phyloP scores from a whole-genome alignment of 345 rosid genomes.

The Lepidium didymum region DNA sequence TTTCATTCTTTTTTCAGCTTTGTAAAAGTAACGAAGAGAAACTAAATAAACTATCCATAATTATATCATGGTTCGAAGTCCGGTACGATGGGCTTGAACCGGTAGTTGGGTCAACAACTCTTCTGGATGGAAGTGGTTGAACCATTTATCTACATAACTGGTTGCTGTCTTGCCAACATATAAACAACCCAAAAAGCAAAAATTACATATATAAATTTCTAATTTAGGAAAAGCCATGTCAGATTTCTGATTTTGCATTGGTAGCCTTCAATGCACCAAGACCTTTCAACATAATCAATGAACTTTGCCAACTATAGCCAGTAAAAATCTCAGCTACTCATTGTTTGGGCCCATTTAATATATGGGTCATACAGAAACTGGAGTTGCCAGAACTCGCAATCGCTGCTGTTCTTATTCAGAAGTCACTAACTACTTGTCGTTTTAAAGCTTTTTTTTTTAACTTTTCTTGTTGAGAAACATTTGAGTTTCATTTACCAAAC shows the following conservation, averaged over 20 bases:
- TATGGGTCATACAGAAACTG: not conserved
- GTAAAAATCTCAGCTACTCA: not conserved
- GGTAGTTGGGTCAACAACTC: constrained; percentile 8
- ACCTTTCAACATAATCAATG: not conserved
- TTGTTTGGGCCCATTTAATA: not conserved
- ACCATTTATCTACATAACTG: not conserved
- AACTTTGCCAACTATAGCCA: not conserved
- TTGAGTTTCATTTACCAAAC: too few relatives aligned
- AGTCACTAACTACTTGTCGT: constrained; percentile 1
- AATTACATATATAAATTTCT: not conserved
- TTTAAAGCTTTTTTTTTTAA: too few relatives aligned
- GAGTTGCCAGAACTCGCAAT: not conserved
- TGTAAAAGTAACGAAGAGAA: too few relatives aligned
- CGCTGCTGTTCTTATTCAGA: not conserved
- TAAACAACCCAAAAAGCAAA: constrained; percentile 5
- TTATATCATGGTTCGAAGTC: not conserved
- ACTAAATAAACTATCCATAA: too few relatives aligned
- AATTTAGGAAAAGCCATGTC: not conserved
- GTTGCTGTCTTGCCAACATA: constrained; percentile 12
- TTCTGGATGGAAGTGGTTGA: constrained; percentile 6
- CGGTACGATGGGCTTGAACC: not conserved
- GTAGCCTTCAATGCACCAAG: not conserved
- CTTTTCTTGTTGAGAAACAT: too few relatives aligned
- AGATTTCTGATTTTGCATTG: not conserved
- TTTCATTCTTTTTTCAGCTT: not conserved